Evolutionary conservation across 495 filamentous ascomycete species (phyloP), one percentile per base, ranked within the genome.

Genomic region (Amorphotheca resinae): DNA sequence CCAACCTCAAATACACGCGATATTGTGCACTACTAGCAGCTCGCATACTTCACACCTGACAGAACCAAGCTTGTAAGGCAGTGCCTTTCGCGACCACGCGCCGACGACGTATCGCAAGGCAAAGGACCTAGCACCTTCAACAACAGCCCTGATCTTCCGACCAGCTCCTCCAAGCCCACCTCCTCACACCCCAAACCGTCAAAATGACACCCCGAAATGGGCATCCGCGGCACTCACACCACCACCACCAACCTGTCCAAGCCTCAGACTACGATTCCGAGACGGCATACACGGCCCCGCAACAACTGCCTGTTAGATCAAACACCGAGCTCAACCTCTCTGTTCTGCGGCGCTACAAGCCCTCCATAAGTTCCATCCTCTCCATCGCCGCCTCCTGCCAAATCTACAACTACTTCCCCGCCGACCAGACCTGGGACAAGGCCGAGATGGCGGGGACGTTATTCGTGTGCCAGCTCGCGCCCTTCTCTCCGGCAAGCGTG

Each of bases 321-420:
- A 89, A 86, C 62, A 75, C 77, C 22, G 80, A 88, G 48, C 75
- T 94, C 41, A 95, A 93, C 64, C 68, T 91, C 55, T 63, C 69
- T 41, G 87, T 93, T 25, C 65, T 93, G 14, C 76, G 70, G 21
- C 80, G 84, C 35, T 82, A 93, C 59, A 70, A 80, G 38, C 80
- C 84, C 22, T 56, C 63, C 45, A 72, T 89, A 46, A 66, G 60
- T 33, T 64, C 66, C 32, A 80, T 95, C 51, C 62, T 83, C 37
- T 77, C 76, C 38, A 79, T 87, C 46, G 84, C 84, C 15, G 77
- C 80, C 20, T 87, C 84, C 57, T 77, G 77, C 33, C 80, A 85
- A 7, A 69, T 93, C 41, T 95, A 93, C 65, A 65, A 67, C 51
- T 89, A 89, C 63, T 69, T 64, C 30, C 68, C 73, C 16, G 60